phyloP scores from a whole-genome alignment of 169 alveolate species.

The Plasmodium falciparum region DNA sequence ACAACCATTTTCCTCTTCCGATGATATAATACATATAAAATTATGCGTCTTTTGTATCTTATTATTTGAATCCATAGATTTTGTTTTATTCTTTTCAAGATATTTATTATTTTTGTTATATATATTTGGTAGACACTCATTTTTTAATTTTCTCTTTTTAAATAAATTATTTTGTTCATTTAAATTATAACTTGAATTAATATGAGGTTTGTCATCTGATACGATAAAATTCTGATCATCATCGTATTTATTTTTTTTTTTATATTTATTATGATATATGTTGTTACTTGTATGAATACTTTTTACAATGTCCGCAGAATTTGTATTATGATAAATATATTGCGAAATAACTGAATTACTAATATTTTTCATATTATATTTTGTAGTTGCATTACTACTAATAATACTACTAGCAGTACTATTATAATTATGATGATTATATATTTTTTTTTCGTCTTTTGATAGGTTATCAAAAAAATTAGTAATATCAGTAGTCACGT shows the following conservation, averaged over 20 bases:
- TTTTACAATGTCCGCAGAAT: neutral
- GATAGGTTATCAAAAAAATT: neutral
- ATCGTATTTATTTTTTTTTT: constrained; percentile 16
- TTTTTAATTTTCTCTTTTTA: constrained; percentile 57
- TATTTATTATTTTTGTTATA: constrained; percentile 27
- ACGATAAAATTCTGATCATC: constrained; percentile 25
- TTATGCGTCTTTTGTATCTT: constrained; percentile 5
- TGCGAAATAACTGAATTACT: neutral
- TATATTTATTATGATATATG: neutral
- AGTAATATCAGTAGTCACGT: constrained; percentile 2
- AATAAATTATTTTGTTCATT: constrained; percentile 41
- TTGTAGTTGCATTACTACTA: neutral
- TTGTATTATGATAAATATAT: neutral
- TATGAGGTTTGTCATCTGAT: constrained; percentile 17
- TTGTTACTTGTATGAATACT: neutral
- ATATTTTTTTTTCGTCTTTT: neutral
- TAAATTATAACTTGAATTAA: constrained; percentile 9
- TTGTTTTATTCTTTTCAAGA: constrained; percentile 28
- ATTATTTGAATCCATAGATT: constrained; percentile 3
- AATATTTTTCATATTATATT: neutral
- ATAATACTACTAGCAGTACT: constrained; percentile 1
- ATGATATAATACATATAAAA: constrained; percentile 22
- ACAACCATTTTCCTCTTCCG: constrained; percentile 25
- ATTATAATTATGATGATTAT: neutral
- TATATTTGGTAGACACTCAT: constrained; percentile 12